Percentiles rank a stretch among this genome's conserved stretches.
phyloP scores from a whole-genome alignment of 768 basidiomycete species.

The Lentinus tigrinus region DNA sequence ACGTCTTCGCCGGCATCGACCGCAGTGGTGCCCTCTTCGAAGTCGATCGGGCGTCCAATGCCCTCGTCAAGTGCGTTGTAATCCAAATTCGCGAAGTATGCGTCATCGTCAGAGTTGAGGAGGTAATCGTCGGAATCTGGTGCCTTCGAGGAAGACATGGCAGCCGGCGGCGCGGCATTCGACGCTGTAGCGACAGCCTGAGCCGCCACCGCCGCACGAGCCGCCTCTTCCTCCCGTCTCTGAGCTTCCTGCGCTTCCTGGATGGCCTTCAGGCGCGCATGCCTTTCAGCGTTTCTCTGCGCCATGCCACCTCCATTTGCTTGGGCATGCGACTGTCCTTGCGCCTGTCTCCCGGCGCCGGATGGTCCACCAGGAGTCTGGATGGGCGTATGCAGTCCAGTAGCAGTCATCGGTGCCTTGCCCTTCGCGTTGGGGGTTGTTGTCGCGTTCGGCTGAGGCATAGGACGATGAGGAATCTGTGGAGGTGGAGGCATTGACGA shows the following conservation, averaged over 20 bases:
- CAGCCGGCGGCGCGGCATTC: not conserved
- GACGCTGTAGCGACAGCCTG: not conserved
- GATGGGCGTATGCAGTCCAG: conserved; percentile 33
- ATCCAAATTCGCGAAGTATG: conserved; percentile 56
- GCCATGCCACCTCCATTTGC: conserved; percentile 3
- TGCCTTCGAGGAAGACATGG: conserved; percentile 7
- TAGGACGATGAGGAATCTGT: conserved; percentile 30
- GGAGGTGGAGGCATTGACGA: conserved; percentile 30
- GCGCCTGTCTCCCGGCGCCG: not conserved
- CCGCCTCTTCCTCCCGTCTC: conserved; percentile 3
- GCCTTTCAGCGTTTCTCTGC: not conserved
- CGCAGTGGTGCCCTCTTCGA: conserved; percentile 34
- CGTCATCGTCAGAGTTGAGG: conserved; percentile 67
- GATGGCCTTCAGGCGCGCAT: conserved; percentile 4
- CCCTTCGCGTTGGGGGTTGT: conserved; percentile 14
- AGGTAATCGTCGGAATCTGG: conserved; percentile 45
- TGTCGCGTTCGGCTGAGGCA: conserved; percentile 2
- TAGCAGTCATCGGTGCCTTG: conserved; percentile 3
- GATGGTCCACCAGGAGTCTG: conserved; percentile 32
- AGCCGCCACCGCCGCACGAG: not conserved
- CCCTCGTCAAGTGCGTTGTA: conserved; percentile 38
- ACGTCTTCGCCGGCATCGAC: conserved; percentile 1
- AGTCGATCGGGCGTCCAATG: conserved; percentile 38
- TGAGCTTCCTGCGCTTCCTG: conserved; percentile 15
- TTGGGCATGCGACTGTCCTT: not conserved